Conservation (phyloP, 2,329 filamentous ascomycete species). For the Xenoacremonium recifei region DNA sequence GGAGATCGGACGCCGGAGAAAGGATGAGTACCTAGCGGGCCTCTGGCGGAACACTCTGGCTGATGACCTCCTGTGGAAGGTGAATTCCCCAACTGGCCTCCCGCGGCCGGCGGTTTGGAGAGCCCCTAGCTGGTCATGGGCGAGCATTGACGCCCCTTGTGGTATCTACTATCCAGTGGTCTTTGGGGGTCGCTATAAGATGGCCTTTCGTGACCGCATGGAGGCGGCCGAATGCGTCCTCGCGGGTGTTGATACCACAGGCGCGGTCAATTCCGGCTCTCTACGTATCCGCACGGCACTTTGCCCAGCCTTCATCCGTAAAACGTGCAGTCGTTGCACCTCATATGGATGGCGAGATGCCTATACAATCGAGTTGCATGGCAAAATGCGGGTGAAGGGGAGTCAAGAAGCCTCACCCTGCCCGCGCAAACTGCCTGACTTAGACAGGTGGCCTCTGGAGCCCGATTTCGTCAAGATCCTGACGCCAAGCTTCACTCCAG, state of each 20-base stretch:
- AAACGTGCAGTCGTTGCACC: background rate
- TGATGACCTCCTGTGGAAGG: constrained; percentile 2
- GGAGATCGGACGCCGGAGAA: constrained; percentile 1
- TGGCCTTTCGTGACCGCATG: constrained; percentile 2
- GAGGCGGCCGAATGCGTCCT: background rate
- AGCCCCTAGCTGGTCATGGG: constrained; percentile 8
- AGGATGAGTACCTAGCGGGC: constrained; percentile 2
- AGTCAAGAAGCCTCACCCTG: background rate
- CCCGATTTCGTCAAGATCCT: too few relatives aligned
- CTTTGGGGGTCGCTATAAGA: background rate
- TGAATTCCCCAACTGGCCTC: background rate
- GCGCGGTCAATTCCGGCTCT: background rate
- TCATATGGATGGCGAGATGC: background rate
- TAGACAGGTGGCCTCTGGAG: background rate
- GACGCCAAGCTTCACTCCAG: constrained; percentile 3
- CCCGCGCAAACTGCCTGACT: background rate
- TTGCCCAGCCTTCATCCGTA: constrained; percentile 1
- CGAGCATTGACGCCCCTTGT: constrained; percentile 2
- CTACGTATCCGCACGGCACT: background rate
- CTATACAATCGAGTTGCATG: constrained; percentile 1
- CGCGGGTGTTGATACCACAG: background rate
- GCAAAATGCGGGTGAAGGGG: background rate
- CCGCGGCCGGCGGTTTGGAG: constrained; percentile 5
- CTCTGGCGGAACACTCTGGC: constrained; percentile 2
- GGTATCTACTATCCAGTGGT: constrained; percentile 4